Conservation (phyloP, 2,329 filamentous ascomycete genomes). For the Alternaria tenuissima region DNA sequence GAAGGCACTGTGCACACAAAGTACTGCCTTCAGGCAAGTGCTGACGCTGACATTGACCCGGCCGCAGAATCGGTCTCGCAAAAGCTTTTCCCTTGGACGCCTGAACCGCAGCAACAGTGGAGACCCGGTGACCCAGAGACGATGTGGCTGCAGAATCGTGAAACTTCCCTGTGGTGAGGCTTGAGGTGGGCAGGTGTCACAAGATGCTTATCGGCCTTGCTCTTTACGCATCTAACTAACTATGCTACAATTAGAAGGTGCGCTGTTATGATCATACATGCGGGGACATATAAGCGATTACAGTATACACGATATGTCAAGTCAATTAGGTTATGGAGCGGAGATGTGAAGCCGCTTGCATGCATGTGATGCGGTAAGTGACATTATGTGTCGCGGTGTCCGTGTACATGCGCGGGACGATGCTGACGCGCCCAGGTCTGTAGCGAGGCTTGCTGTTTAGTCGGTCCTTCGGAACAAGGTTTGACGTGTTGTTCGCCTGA, state of each 20-base stretch:
- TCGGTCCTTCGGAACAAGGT: neutral
- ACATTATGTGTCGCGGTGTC: neutral
- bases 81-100: slow-evolving; percentile 9
- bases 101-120: slow-evolving; percentile 10
- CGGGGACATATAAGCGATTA: neutral
- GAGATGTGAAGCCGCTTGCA: neutral
- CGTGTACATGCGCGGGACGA: slow-evolving; percentile 2
- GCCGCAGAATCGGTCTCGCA: neutral
- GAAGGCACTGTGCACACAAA: neutral
- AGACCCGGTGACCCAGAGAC: slow-evolving; percentile 7
- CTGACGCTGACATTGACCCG: slow-evolving; percentile 1
- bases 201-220: slow-evolving; percentile 1
- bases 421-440: slow-evolving; percentile 7
- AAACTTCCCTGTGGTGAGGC: neutral
- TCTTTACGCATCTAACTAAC: neutral
- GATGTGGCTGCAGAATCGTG: neutral
- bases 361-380: neutral
- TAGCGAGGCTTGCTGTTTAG: slow-evolving; percentile 6
- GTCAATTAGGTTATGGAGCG: neutral
- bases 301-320: neutral
- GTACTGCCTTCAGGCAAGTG: neutral
- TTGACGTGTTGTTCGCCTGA: slow-evolving; percentile 2
- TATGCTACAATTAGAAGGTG: neutral
- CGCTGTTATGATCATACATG: neutral
- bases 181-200: neutral